A percentile compares a stretch with the other conserved stretches of the same genome.
Evolutionary conservation across 2,329 filamentous ascomycete species (phyloP).

Genomic region (Volutella citrinella): DNA sequence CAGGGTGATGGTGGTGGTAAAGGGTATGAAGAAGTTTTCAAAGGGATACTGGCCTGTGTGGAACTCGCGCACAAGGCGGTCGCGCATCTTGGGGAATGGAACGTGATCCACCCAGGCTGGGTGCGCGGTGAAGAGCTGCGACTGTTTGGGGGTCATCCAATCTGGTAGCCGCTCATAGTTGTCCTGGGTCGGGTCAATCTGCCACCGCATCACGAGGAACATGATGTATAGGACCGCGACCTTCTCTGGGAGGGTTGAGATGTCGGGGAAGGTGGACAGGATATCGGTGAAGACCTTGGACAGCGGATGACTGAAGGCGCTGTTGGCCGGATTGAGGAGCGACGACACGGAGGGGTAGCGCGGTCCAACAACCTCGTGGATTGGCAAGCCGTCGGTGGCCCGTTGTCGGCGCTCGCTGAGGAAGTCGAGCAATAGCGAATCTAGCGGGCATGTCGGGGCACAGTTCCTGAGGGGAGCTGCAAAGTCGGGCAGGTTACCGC

Average conservation of each 20-base stretch:
- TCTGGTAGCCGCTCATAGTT: slow-evolving; percentile 76
- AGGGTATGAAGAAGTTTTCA: slow-evolving; percentile 81
- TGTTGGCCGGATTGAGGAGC: slow-evolving; percentile 67
- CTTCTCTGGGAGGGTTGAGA: slow-evolving; percentile 75
- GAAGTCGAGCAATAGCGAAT: slow-evolving; percentile 77
- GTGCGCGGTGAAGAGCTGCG: slow-evolving; percentile 66
- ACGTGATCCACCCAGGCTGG: slow-evolving; percentile 81
- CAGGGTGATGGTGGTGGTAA: slow-evolving; percentile 69
- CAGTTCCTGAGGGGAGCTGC: slow-evolving; percentile 53
- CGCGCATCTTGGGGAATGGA: slow-evolving; percentile 75
- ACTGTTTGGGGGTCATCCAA: slow-evolving; percentile 65
- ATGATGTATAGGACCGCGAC: slow-evolving; percentile 80
- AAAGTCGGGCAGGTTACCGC: slow-evolving; percentile 18
- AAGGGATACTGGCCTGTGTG: slow-evolving; percentile 57
- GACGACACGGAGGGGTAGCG: slow-evolving; percentile 77
- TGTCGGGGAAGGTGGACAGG: slow-evolving; percentile 76
- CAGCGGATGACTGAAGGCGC: slow-evolving; percentile 66
- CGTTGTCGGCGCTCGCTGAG: slow-evolving; percentile 66
- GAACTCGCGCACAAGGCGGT: slow-evolving; percentile 55
- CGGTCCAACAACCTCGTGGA: slow-evolving; percentile 68
- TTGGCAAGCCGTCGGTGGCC: slow-evolving; percentile 61
- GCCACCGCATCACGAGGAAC: slow-evolving; percentile 85
- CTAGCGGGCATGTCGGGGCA: slow-evolving; percentile 70
- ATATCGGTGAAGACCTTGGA: slow-evolving; percentile 86
- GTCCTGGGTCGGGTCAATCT: slow-evolving; percentile 73